Base-by-base conservation (phyloP, 78 protist species). In the Speleostelium caveatum region DNA sequence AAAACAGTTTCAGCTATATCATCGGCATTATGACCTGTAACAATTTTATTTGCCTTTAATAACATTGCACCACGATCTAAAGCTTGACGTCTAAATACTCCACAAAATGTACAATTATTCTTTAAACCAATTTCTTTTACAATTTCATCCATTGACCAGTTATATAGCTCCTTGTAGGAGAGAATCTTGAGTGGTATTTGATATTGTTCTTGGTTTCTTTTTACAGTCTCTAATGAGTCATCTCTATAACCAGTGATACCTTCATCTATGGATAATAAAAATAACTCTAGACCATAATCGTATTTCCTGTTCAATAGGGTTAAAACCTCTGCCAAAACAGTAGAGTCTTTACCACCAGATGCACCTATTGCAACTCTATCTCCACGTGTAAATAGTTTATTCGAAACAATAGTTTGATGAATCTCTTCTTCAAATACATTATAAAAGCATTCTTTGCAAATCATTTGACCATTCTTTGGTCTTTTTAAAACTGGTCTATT, bases 231-330 rank as follows among this genome's bases (percentile, higher is more conserved):
- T 42, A 98, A 92, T 22, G 98, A 96, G 42, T 94, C 97, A 73
- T 98, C 99, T 33, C 99, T 83, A 39, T 98, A 98, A 7, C 99
- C 99, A 6, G 93, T 22, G 39, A 98, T 98, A 53, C 99, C 99
- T 62, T 98, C 99, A 51, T 98, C 99, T 26, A 97, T 86, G 39
- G 98, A 92, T 30, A 98, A 76, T 10, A 98, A 72, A 28, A 80
- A 56, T 51, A 97, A 75, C 14, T 98, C 94, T n/a, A 95, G 36
- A 24, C 96, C 98, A 65, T 93, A 95, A 41, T 88, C 87, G 39
- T 97, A 85, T 19, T 79, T 69, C 35, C 66, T 92, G 53, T 98
- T 96, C 24, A 97, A 65, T 1, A 21, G 4, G 5, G 55, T 77
- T 65, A 98, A 42, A 10, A 97, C 74, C 24, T 97, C 86, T 19